Conservation (phyloP, 1,139 yeast genomes). For the Meyerozyma carpophila region DNA sequence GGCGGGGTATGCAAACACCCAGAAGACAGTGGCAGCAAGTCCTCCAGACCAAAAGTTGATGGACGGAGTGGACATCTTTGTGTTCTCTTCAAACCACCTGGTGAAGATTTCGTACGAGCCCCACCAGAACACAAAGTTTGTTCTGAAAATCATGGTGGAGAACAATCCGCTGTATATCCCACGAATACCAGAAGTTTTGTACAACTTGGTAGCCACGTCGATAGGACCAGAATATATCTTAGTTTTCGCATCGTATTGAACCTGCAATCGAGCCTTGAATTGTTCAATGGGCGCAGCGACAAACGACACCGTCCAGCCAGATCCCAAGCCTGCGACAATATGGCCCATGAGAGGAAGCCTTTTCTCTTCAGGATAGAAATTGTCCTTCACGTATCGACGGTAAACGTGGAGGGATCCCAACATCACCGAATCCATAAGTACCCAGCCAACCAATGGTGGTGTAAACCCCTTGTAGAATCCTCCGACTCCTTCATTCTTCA, state of each 20-base stretch:
- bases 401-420: constrained; percentile 80
- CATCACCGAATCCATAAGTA: constrained; percentile 86
- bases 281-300: constrained; percentile 94
- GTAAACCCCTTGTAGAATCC: constrained; percentile 89
- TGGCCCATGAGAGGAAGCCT: constrained; percentile 72
- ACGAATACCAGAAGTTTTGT: constrained; percentile 56
- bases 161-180: constrained; percentile 75
- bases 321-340: constrained; percentile 70
- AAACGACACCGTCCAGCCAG: constrained; percentile 88
- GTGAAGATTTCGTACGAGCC: constrained; percentile 83
- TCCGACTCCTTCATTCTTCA: constrained; percentile 63
- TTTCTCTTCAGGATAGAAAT: constrained; percentile 50
- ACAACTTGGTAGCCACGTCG: constrained; percentile 56
- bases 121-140: constrained; percentile 92
- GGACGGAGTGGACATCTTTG: constrained; percentile 59
- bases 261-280: constrained; percentile 82
- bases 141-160: constrained; percentile 84
- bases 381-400: constrained; percentile 59
- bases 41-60: constrained; percentile 93
- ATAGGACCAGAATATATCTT: constrained; percentile 72
- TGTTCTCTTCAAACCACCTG: constrained; percentile 57
- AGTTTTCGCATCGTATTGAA: constrained; percentile 79
- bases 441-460: constrained; percentile 92
- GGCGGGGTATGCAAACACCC: constrained; percentile 87
- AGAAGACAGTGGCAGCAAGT: constrained; percentile 75